These are phyloP conservation scores for Jatropha curcas DNA, from an alignment of 345 rosid genomes.

Conservation along the genomic window DNA sequence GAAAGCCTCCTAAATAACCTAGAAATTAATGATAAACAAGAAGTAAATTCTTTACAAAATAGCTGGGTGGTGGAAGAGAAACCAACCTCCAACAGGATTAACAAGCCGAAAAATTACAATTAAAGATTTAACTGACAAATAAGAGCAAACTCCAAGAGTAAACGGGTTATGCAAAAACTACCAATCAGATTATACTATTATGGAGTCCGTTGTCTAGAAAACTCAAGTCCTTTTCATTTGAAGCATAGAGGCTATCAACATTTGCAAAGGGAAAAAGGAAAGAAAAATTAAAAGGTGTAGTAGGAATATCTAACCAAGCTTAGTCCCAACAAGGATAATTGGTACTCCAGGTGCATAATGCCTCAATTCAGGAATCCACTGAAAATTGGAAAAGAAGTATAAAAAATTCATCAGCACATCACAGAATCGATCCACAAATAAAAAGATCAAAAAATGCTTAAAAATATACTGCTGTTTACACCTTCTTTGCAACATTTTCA, in stretches of 20 bases:
- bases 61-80: not conserved
- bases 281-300: no score
- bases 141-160: not conserved
- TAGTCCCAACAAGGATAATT: conserved; percentile 63
- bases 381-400: conserved; percentile 22
- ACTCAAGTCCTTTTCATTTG: not conserved
- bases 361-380: conserved; percentile 97
- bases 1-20: not conserved
- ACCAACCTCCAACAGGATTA: conserved; percentile 3
- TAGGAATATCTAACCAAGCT: conserved; percentile 46
- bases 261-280: not conserved
- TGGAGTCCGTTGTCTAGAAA: not conserved
- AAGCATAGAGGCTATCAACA: not conserved
- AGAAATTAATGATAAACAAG: not conserved
- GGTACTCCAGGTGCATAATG: conserved; percentile 79
- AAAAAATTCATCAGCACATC: conserved; percentile 23
- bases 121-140: not conserved
- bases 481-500: conserved; percentile 85
- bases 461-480: conserved; percentile 16
- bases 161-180: not conserved
- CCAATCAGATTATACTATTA: not conserved
- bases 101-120: not conserved
- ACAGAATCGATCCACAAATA: not conserved
- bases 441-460: conserved; percentile 6
- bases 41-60: not conserved